A percentile compares a stretch with the other conserved stretches of the same genome.
Conservation (phyloP, 106 monocot genomes). For the Hemerocallis citrina region DNA sequence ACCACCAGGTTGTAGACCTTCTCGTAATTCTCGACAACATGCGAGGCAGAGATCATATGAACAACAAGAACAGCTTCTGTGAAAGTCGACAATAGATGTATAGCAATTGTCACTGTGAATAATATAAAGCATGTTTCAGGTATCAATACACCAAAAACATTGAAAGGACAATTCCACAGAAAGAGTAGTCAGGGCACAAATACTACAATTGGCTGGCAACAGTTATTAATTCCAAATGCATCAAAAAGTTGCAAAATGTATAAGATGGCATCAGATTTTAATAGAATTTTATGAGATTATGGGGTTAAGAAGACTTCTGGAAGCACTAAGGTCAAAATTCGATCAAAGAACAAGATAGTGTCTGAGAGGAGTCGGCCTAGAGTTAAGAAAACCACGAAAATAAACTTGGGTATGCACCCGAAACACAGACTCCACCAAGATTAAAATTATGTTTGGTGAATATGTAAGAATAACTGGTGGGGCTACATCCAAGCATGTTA, state of each 20-base stretch:
- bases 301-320: not conserved
- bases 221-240: not conserved
- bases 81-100: slow-evolving; percentile 64
- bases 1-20: slow-evolving; percentile 41
- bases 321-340: not conserved
- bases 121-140: not conserved
- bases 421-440: not conserved
- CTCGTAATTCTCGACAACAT: slow-evolving; percentile 62
- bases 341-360: too few relatives aligned
- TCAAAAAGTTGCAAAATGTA: not conserved
- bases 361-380: too few relatives aligned
- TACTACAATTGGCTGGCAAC: not conserved
- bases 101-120: slow-evolving; percentile 49
- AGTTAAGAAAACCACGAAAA: not conserved
- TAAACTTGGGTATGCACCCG: not conserved
- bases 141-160: not conserved
- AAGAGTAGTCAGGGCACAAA: not conserved
- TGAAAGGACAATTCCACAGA: not conserved
- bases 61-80: slow-evolving; percentile 59
- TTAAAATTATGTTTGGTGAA: too few relatives aligned
- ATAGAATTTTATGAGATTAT: not conserved
- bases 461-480: not conserved
- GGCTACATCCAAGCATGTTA: not conserved
- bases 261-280: not conserved
- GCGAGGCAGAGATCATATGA: slow-evolving; percentile 51